phyloP scores from a whole-genome alignment of 2,329 filamentous ascomycete genomes.

The Cercospora sojina region DNA sequence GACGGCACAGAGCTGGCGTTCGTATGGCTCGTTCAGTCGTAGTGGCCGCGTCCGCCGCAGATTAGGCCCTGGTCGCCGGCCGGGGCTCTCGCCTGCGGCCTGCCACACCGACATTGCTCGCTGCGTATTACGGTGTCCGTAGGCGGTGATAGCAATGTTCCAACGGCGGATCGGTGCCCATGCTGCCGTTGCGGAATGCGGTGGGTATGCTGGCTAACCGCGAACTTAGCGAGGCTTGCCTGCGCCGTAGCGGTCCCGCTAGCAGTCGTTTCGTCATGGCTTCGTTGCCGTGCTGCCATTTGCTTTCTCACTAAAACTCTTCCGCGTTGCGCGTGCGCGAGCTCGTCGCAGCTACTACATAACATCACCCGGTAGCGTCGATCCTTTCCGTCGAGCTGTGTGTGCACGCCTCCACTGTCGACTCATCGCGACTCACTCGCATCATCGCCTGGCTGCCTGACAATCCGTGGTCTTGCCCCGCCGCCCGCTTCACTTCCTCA shows the following conservation, averaged over 20 bases:
- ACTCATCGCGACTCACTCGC: constrained; percentile 8
- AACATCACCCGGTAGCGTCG: constrained; percentile 1
- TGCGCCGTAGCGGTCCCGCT: not conserved
- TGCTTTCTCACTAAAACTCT: constrained; percentile 7
- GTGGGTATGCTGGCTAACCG: not conserved
- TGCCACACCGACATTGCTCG: constrained; percentile 3
- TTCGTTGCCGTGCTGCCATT: constrained; percentile 5
- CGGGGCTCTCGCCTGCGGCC: not conserved
- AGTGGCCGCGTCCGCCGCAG: not conserved
- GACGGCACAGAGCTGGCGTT: not conserved
- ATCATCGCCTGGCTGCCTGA: not conserved
- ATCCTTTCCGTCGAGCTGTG: constrained; percentile 9
- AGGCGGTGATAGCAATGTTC: constrained; percentile 2
- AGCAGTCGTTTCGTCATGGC: constrained; percentile 5
- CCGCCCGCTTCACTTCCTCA: constrained; percentile 1
- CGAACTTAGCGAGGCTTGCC: not conserved
- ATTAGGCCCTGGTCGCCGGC: not conserved
- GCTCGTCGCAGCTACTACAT: constrained; percentile 1
- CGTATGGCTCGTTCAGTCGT: constrained; percentile 3
- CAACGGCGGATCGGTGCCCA: constrained; percentile 7
- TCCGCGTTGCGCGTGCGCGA: constrained; percentile 2
- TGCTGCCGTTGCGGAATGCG: not conserved
- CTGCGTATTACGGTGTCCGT: not conserved
- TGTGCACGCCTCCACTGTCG: constrained; percentile 1
- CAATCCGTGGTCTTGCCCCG: not conserved